Percentiles rank a stretch among this genome's conserved stretches.
These are phyloP conservation scores for Chenopodium formosanum DNA, from an alignment of 148 eudicot genomes.

Conservation along the genomic window DNA sequence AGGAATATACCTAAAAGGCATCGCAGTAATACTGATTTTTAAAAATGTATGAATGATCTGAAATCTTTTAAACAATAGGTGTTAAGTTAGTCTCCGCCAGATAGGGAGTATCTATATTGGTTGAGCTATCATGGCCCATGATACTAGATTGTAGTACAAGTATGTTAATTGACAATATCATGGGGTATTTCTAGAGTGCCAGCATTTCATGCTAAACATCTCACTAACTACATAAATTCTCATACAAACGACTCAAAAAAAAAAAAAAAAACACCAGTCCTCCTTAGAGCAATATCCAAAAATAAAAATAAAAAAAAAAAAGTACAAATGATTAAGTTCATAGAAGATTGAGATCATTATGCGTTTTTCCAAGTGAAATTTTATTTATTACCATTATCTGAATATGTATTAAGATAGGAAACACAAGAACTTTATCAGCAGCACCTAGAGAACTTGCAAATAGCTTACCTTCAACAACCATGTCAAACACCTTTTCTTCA, in stretches of 20 bases:
- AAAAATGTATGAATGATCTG: neutral
- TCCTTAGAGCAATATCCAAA: neutral
- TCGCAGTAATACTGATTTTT: too few relatives aligned
- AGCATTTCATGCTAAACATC: neutral
- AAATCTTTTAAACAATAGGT: neutral
- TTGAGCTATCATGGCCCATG: neutral
- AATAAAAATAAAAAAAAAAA: neutral
- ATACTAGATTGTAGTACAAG: neutral
- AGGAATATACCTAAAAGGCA: neutral
- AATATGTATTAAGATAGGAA: neutral
- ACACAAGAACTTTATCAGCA: neutral
- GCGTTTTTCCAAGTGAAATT: neutral
- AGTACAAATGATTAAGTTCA: neutral
- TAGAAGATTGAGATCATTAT: neutral
- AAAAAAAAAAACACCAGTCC: neutral
- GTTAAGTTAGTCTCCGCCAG: neutral
- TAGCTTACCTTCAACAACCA: slow-evolving; percentile 89
- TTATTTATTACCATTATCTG: neutral
- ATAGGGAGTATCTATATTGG: neutral
- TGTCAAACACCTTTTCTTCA: slow-evolving; percentile 92
- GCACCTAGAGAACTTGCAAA: neutral
- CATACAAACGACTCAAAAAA: too few relatives aligned
- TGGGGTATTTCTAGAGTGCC: neutral
- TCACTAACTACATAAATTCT: neutral
- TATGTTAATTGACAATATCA: neutral